These are phyloP conservation scores for Cutaneotrichosporon sp. DNA, from an alignment of 1,284 basidiomycete genomes.

Conservation along the genomic window DNA sequence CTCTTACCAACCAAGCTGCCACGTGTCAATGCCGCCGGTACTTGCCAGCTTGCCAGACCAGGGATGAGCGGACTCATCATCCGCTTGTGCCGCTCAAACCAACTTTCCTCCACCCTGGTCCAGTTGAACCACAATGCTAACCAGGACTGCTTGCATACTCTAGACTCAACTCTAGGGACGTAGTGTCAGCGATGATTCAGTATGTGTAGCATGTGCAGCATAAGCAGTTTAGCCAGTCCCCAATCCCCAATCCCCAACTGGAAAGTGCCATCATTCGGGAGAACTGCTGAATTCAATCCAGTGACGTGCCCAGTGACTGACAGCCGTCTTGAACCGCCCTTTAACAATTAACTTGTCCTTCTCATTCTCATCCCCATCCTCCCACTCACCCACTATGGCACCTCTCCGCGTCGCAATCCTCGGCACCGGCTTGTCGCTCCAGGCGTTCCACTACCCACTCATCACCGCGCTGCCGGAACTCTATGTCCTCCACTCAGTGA, in stretches of 20 bases:
- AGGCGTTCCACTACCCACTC: constrained; percentile 77
- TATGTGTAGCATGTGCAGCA: no score
- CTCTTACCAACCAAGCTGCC: background rate
- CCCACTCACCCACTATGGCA: constrained; percentile 17
- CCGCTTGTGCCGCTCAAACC: background rate
- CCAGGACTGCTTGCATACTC: background rate
- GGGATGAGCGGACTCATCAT: background rate
- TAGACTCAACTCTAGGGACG: no score
- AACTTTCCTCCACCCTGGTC: background rate
- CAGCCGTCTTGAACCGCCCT: background rate
- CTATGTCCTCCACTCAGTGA: constrained; percentile 69
- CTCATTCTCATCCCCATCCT: background rate
- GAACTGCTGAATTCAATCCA: background rate
- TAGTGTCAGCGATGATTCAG: no score
- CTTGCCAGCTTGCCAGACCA: background rate
- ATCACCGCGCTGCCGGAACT: constrained; percentile 69
- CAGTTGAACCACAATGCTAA: no score
- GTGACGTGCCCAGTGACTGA: background rate
- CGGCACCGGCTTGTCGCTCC: constrained; percentile 70
- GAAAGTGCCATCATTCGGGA: background rate
- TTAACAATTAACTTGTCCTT: background rate
- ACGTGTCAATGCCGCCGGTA: constrained; percentile 1
- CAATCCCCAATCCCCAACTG: no score
- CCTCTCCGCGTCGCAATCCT: constrained; percentile 70
- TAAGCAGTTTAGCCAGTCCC: no score